Evolutionary conservation across 805 yeast genomes (phyloP).

Genomic region (Hanseniaspora guilliermondii): DNA sequence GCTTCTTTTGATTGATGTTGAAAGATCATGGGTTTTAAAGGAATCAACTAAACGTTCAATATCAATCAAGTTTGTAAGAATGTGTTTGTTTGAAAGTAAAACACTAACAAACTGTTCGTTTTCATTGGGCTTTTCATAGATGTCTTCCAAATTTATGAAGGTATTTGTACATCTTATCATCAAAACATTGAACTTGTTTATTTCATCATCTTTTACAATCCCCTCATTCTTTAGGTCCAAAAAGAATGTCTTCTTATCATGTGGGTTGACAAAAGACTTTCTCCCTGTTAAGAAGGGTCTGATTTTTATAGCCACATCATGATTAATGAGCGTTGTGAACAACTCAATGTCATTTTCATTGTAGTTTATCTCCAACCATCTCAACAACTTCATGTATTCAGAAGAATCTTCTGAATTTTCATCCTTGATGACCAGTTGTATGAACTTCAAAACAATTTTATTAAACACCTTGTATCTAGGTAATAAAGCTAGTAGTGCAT

Average conservation of each 20-base stretch:
- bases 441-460: neutral
- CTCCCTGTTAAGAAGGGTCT: slow-evolving; percentile 12
- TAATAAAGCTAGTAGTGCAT: neutral
- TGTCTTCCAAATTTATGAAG: neutral
- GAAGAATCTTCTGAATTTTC: neutral
- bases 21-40: neutral
- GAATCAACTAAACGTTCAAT: neutral
- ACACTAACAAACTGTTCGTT: neutral
- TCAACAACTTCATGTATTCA: neutral
- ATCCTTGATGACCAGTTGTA: neutral
- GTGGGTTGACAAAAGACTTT: neutral
- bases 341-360: neutral
- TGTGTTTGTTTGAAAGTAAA: neutral
- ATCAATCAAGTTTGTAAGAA: neutral
- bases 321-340: neutral
- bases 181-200: neutral
- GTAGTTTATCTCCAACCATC: neutral
- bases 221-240: neutral
- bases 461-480: slow-evolving; percentile 2
- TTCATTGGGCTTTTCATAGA: neutral
- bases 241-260: neutral
- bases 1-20: neutral
- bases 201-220: neutral
- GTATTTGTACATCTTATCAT: slow-evolving; percentile 6
- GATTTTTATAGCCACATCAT: neutral